These are phyloP conservation scores for Conticribra guillardii DNA, from an alignment of 108 stramenopile genomes.

Conservation along the genomic window DNA sequence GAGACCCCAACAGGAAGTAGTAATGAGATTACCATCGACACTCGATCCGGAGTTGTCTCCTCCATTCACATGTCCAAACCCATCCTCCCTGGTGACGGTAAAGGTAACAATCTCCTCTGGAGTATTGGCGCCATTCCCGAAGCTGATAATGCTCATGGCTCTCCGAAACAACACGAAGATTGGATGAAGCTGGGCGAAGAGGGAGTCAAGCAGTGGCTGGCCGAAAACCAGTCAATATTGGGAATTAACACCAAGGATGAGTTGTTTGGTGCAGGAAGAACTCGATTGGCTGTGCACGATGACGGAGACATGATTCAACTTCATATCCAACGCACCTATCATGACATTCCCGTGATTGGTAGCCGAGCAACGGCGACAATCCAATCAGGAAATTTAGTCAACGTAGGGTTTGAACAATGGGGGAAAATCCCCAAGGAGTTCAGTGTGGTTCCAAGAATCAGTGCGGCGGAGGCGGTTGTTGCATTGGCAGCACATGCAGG, in stretches of 20 bases:
- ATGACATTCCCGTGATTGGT: constrained; percentile 18
- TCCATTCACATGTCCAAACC: constrained; percentile 1
- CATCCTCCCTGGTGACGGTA: constrained; percentile 25
- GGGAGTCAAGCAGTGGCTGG: constrained; percentile 17
- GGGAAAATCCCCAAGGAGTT: not conserved
- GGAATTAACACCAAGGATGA: constrained; percentile 16
- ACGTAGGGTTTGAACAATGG: constrained; percentile 12
- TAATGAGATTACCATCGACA: constrained; percentile 1
- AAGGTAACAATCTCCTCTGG: constrained; percentile 26
- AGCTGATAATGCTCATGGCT: constrained; percentile 1
- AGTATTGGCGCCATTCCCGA: not conserved
- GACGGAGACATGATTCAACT: constrained; percentile 34
- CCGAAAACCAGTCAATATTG: constrained; percentile 8
- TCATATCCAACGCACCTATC: constrained; percentile 7
- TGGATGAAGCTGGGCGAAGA: constrained; percentile 7
- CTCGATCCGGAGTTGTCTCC: constrained; percentile 5
- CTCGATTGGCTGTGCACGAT: constrained; percentile 7
- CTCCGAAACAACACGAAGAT: not conserved
- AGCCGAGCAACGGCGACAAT: constrained; percentile 11
- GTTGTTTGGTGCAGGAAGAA: constrained; percentile 15
- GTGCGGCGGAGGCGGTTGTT: not conserved
- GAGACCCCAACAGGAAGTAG: too few relatives aligned
- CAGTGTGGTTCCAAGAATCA: not conserved
- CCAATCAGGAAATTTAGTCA: constrained; percentile 19
- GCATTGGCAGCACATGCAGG: not conserved